Evolutionary conservation across 2,329 filamentous ascomycete species (phyloP), one percentile per base, ranked within the genome.

Genomic region (Triangularia setosa): DNA sequence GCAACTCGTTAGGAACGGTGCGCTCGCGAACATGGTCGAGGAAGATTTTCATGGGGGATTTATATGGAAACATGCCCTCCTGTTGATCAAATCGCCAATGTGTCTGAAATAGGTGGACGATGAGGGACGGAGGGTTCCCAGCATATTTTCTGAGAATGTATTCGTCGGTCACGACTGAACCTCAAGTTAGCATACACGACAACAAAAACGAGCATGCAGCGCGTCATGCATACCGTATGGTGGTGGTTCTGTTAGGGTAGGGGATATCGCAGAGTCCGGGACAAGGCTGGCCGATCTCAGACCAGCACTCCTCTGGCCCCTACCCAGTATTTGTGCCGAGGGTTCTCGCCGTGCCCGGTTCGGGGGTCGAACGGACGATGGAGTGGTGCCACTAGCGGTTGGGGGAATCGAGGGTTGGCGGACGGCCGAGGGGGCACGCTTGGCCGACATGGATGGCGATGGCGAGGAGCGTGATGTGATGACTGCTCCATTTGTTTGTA

Each of bases 21-120:
- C 90, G 86, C 52, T 80, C 81, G 69, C 84, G 84, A 55, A 98
- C 77, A 75, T 97, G 93, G 69, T 96, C 88, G 40, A 97, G 81
- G 70, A 89, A 84, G 18, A 91, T 78, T 71, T 85, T 87, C 93
- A 98, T 97, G 24, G 95, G 93, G 21, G 93, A 97, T 72, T 92
- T 91, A 77, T 98, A 98, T 4, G 87, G 84, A 72, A 97, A 97
- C 74, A 91, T 94, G 73, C 93, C 91, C 76, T 97, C 93, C 77
- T 97, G 94, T 72, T 93, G 88, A 71, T 98, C 94, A 78, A 99
- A 96, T 64, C 90, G 87, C 74, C 97, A 98, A 77, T 97, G 90
- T 4, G 86, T 92, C 9, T 88, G 84, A 74, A 97, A 89, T 30
- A 99, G 81, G 75, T 97, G 93, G 24, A 99, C 81, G 59, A 94